These are phyloP conservation scores for Nemophila menziesii DNA, from an alignment of 257 asterid genomes.

Conservation along the genomic window DNA sequence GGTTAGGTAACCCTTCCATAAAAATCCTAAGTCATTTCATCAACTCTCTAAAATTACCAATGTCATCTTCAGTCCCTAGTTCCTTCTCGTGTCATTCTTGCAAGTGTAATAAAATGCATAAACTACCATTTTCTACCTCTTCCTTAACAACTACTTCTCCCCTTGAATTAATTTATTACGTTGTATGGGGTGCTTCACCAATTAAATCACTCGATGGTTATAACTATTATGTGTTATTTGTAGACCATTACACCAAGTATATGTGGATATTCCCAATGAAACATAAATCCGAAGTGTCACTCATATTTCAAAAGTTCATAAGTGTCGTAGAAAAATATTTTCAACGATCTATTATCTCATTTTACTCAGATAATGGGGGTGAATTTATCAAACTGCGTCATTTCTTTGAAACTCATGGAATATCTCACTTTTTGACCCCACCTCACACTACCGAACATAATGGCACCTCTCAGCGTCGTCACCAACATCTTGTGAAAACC, in stretches of 20 bases:
- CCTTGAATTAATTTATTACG: not conserved
- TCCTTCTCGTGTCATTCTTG: not conserved
- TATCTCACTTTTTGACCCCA: not conserved
- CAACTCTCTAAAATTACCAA: not conserved
- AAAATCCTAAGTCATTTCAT: not conserved
- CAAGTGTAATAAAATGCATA: not conserved
- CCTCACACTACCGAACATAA: constrained; percentile 4
- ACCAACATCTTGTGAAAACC: not conserved
- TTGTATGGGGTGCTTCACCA: not conserved
- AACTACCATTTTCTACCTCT: not conserved
- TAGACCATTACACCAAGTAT: too few relatives aligned
- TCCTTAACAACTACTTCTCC: not conserved
- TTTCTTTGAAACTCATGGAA: not conserved
- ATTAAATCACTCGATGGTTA: not conserved
- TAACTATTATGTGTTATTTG: not conserved
- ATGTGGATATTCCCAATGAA: too few relatives aligned
- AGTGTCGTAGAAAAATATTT: constrained; percentile 3
- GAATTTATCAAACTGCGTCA: not conserved
- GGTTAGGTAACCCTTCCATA: not conserved
- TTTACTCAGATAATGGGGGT: constrained; percentile 1
- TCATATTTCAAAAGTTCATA: not conserved
- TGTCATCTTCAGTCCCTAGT: not conserved
- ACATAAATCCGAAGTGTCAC: not conserved
- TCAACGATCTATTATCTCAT: not conserved
- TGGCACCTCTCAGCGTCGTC: constrained; percentile 3